Evolutionary conservation across 2,329 filamentous ascomycete genomes (phyloP).

Genomic region (Ceratocystis eucalypticola): DNA sequence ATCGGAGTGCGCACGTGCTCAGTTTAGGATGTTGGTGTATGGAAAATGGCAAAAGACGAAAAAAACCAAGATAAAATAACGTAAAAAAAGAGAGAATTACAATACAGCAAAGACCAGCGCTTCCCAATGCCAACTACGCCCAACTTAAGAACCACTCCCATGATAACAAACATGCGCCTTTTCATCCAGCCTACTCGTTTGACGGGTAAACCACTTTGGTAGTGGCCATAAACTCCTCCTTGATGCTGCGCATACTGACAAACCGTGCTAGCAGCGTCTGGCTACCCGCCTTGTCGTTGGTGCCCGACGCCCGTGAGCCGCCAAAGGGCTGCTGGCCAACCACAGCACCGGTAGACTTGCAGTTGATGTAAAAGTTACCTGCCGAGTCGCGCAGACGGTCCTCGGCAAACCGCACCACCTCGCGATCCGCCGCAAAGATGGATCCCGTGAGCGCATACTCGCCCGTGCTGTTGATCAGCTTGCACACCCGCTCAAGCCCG

Average conservation of each 20-base stretch:
- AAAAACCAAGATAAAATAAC: slow-evolving; percentile 1
- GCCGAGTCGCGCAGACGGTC: slow-evolving; percentile 58
- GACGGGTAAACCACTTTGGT: slow-evolving; percentile 55
- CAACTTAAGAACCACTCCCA: background rate
- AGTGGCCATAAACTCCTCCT: slow-evolving; percentile 60
- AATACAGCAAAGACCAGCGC: slow-evolving; percentile 2
- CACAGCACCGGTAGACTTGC: slow-evolving; percentile 63
- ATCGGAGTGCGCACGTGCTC: background rate
- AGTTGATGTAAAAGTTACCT: slow-evolving; percentile 79
- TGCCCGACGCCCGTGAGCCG: slow-evolving; percentile 53
- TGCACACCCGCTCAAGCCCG: slow-evolving; percentile 46
- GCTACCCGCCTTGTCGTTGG: slow-evolving; percentile 61
- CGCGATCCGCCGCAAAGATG: slow-evolving; percentile 58
- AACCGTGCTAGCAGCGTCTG: slow-evolving; percentile 50
- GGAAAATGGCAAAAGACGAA: background rate
- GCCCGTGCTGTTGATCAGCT: slow-evolving; percentile 54
- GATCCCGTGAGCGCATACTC: slow-evolving; percentile 69
- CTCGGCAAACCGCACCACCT: slow-evolving; percentile 53
- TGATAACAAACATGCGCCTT: no score
- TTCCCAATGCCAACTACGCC: slow-evolving; percentile 5
- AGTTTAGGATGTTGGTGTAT: background rate
- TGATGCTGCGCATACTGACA: slow-evolving; percentile 53
- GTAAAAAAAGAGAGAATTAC: background rate
- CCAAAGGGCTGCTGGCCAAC: slow-evolving; percentile 63
- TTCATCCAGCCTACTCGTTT: slow-evolving; percentile 37